phyloP scores from a whole-genome alignment of 805 yeast genomes.

The Clavispora santaluciae region DNA sequence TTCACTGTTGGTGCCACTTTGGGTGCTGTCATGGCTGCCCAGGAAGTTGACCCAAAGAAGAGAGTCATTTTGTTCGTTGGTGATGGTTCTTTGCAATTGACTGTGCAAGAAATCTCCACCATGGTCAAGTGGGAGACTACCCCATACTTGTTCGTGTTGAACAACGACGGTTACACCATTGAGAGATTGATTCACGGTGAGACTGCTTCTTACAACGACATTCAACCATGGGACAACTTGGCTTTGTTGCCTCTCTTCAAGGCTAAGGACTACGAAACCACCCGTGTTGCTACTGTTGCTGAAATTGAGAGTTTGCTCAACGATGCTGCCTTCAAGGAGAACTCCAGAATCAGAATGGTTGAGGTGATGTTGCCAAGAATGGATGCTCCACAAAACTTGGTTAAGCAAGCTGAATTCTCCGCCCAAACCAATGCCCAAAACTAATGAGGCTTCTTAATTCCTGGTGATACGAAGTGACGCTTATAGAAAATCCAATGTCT shows the following conservation, averaged over 20 bases:
- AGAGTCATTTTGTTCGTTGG: slow-evolving; percentile 39
- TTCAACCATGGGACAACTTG: slow-evolving; percentile 36
- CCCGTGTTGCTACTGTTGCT: slow-evolving; percentile 21
- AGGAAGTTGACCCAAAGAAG: slow-evolving; percentile 22
- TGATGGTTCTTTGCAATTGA: slow-evolving; percentile 39
- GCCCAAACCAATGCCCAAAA: slow-evolving; percentile 22
- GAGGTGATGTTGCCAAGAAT: slow-evolving; percentile 33
- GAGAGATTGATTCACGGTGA: slow-evolving; percentile 38
- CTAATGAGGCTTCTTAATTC: slow-evolving; percentile 1
- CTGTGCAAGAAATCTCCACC: slow-evolving; percentile 37
- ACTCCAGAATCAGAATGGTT: slow-evolving; percentile 29
- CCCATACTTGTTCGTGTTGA: slow-evolving; percentile 35
- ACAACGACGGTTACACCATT: slow-evolving; percentile 38
- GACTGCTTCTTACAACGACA: slow-evolving; percentile 32
- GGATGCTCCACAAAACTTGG: slow-evolving; percentile 36
- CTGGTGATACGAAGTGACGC: not conserved
- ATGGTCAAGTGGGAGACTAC: slow-evolving; percentile 32
- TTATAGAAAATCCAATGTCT: not conserved
- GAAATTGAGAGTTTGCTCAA: slow-evolving; percentile 24
- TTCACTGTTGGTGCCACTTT: slow-evolving; percentile 26
- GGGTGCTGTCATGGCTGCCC: slow-evolving; percentile 26
- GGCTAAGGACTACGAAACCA: slow-evolving; percentile 25
- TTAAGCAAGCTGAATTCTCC: slow-evolving; percentile 32
- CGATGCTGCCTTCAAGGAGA: slow-evolving; percentile 24
- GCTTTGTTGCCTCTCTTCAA: slow-evolving; percentile 29